Conservation (phyloP, 2,329 filamentous ascomycete species). For the Sarocladium oryzae region DNA sequence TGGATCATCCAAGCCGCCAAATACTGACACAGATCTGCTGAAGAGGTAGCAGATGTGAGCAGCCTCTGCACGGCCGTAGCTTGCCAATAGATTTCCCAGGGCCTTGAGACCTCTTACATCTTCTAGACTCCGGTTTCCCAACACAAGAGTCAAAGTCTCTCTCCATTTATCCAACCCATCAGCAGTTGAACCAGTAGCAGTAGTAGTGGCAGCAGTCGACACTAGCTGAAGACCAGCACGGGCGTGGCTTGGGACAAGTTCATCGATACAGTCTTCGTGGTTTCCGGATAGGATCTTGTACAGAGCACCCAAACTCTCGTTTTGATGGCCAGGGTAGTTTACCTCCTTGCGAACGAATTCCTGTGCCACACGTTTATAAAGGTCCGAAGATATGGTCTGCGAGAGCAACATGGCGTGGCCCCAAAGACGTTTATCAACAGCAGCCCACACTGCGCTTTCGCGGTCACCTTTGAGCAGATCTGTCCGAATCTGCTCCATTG, state of each 20-base stretch:
- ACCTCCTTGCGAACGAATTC: slow-evolving; percentile 96
- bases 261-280: slow-evolving; percentile 88
- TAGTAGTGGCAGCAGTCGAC: slow-evolving; percentile 57
- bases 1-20: slow-evolving; percentile 79
- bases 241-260: slow-evolving; percentile 88
- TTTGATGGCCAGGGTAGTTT: slow-evolving; percentile 70
- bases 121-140: slow-evolving; percentile 79
- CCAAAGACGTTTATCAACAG: slow-evolving; percentile 91
- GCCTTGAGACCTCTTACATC: slow-evolving; percentile 73
- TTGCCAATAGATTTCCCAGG: slow-evolving; percentile 72
- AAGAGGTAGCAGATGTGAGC: slow-evolving; percentile 94
- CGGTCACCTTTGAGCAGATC: slow-evolving; percentile 73
- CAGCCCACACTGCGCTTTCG: slow-evolving; percentile 87
- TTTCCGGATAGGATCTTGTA: slow-evolving; percentile 95
- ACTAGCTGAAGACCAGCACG: slow-evolving; percentile 88
- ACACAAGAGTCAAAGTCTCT: slow-evolving; percentile 77
- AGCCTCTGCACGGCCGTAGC: slow-evolving; percentile 84
- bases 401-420: slow-evolving; percentile 92
- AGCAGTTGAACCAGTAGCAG: slow-evolving; percentile 2
- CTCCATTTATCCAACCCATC: slow-evolving; percentile 83
- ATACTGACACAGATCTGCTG: slow-evolving; percentile 61
- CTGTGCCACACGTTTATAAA: slow-evolving; percentile 90
- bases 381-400: slow-evolving; percentile 65
- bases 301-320: slow-evolving; percentile 81
- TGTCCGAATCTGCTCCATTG: slow-evolving; percentile 65